Conservation (phyloP, 331 rosid genomes). For the Erythrophleum ivorense region DNA sequence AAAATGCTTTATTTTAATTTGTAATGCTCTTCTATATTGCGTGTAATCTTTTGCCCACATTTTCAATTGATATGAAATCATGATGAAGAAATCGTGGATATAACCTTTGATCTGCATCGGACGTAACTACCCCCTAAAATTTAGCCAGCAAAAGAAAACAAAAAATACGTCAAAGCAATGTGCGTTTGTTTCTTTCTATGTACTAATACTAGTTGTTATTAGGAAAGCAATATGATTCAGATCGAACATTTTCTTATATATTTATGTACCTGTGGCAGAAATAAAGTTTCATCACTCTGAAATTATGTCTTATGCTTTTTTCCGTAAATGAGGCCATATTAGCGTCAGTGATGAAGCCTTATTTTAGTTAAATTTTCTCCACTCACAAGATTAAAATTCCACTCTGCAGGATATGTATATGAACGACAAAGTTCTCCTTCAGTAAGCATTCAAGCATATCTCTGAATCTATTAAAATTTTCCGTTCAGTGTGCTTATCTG, state of each 20-base stretch:
- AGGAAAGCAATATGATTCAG: background rate
- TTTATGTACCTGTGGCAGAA: background rate
- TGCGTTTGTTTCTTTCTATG: constrained; percentile 15
- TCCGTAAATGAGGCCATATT: background rate
- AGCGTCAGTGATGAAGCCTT: constrained; percentile 4
- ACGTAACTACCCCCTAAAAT: background rate
- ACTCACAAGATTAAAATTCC: constrained; percentile 2
- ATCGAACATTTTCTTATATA: constrained; percentile 34
- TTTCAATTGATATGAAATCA: constrained; percentile 35
- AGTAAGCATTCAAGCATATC: constrained; percentile 52
- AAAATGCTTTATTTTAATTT: constrained; percentile 14
- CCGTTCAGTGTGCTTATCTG: constrained; percentile 25
- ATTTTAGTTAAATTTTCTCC: background rate
- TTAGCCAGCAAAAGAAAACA: no score
- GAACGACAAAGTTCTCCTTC: constrained; percentile 69
- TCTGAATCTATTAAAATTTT: constrained; percentile 33
- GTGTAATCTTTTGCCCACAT: constrained; percentile 4
- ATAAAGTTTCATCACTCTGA: background rate
- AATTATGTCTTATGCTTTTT: background rate
- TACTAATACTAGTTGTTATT: background rate
- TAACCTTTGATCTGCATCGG: background rate
- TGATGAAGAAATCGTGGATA: constrained; percentile 11
- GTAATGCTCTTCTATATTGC: background rate
- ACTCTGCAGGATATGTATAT: constrained; percentile 71
- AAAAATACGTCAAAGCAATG: background rate